Evolutionary conservation across 495 filamentous ascomycete species (phyloP).

Genomic region (Podospora conica): DNA sequence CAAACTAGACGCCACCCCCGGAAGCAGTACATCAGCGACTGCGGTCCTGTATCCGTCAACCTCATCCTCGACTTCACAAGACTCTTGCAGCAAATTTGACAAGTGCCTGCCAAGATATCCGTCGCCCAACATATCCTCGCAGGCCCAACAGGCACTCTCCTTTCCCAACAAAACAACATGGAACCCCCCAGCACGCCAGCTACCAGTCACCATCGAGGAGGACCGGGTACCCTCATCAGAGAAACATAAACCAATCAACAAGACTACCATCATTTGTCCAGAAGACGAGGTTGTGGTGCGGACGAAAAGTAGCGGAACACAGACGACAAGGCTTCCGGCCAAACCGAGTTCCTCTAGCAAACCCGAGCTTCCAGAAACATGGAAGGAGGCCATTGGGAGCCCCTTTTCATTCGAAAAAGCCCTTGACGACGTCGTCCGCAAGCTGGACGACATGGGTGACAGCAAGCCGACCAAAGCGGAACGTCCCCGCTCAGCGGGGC

Average conservation of each 20-base stretch:
- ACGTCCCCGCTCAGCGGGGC: background rate
- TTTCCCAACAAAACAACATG: slow-evolving; percentile 9
- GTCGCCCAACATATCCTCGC: slow-evolving; percentile 3
- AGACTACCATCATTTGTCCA: background rate
- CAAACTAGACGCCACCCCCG: background rate
- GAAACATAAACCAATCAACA: background rate
- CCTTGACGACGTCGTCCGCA: slow-evolving; percentile 31
- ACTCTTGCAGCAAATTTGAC: background rate
- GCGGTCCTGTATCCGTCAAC: background rate
- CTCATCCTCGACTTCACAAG: background rate
- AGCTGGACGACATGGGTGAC: slow-evolving; percentile 30
- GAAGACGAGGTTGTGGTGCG: background rate
- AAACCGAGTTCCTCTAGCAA: slow-evolving; percentile 12
- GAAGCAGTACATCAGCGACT: background rate
- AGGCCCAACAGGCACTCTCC: slow-evolving; percentile 7
- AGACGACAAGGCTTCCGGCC: background rate
- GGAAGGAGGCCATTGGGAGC: slow-evolving; percentile 26
- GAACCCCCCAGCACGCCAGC: slow-evolving; percentile 2
- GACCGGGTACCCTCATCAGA: slow-evolving; percentile 26
- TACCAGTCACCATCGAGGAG: slow-evolving; percentile 25
- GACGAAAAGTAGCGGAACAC: background rate
- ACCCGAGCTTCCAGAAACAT: slow-evolving; percentile 27
- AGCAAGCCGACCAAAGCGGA: slow-evolving; percentile 2
- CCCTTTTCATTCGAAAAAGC: slow-evolving; percentile 33
- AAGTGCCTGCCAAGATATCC: slow-evolving; percentile 13